These are phyloP conservation scores for Peniophora sp. DNA, from an alignment of 1,284 basidiomycete genomes.

Conservation along the genomic window DNA sequence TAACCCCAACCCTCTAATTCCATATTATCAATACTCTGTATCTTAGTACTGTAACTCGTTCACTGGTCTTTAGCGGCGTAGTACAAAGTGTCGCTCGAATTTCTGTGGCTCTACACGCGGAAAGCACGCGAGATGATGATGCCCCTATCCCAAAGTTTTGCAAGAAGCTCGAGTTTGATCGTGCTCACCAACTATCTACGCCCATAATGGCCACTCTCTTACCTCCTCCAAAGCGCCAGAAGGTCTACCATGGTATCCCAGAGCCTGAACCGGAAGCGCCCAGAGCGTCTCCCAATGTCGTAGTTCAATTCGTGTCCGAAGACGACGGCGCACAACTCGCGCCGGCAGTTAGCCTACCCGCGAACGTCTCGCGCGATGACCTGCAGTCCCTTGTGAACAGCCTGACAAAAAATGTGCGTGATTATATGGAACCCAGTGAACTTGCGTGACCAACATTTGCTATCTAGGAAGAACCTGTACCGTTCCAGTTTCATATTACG, in stretches of 20 bases:
- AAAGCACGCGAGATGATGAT: no score
- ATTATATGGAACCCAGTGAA: background rate
- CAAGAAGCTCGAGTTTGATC: no score
- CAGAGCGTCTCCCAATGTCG: slow-evolving; percentile 58
- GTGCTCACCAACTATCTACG: no score
- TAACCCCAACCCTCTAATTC: no score
- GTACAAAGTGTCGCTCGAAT: no score
- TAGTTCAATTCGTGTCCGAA: slow-evolving; percentile 88
- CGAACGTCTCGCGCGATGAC: slow-evolving; percentile 78
- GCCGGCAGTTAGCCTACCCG: slow-evolving; percentile 82
- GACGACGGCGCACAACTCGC: slow-evolving; percentile 77
- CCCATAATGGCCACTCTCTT: slow-evolving; percentile 67
- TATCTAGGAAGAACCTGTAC: slow-evolving; percentile 77
- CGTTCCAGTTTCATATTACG: slow-evolving; percentile 82
- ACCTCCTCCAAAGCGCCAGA: slow-evolving; percentile 81
- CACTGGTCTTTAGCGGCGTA: no score
- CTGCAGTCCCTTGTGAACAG: slow-evolving; percentile 84
- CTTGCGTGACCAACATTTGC: background rate
- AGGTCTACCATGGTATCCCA: slow-evolving; percentile 68
- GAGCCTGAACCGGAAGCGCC: slow-evolving; percentile 51
- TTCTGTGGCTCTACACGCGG: no score
- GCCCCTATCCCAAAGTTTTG: no score
- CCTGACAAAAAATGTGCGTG: slow-evolving; percentile 60
- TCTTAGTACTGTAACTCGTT: no score
- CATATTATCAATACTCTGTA: no score